Evolutionary conservation across 1,284 basidiomycete species (phyloP).

Genomic region (Ceratobasidium papillatum): DNA sequence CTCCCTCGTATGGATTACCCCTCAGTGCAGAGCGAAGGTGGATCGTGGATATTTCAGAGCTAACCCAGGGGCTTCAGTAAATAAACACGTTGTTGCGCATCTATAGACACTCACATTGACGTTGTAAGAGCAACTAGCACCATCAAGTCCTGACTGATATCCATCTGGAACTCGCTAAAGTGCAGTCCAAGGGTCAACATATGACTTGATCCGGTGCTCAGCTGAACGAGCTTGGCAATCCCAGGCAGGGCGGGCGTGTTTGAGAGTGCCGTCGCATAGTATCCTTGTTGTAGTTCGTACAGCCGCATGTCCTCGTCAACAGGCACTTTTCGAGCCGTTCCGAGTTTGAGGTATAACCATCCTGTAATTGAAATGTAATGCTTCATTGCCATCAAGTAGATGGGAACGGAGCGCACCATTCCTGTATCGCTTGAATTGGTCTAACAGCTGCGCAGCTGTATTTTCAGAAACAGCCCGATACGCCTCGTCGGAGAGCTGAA

Average conservation of each 20-base stretch:
- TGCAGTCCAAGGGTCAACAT: slow-evolving; percentile 7
- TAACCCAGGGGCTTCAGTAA: background rate
- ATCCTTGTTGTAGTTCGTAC: slow-evolving; percentile 29
- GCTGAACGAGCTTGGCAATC: slow-evolving; percentile 8
- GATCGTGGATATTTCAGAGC: slow-evolving; percentile 13
- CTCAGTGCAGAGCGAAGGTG: background rate
- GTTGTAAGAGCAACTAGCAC: slow-evolving; percentile 10
- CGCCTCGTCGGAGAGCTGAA: background rate
- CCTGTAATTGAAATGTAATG: slow-evolving; percentile 1
- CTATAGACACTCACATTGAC: slow-evolving; percentile 2
- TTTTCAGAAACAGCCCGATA: background rate
- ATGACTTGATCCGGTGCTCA: background rate
- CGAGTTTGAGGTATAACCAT: slow-evolving; percentile 33
- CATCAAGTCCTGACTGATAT: slow-evolving; percentile 23
- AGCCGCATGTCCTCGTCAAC: slow-evolving; percentile 20
- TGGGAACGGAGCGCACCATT: background rate
- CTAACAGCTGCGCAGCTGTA: background rate
- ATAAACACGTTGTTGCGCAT: background rate
- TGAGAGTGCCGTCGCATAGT: slow-evolving; percentile 25
- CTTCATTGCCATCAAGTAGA: background rate
- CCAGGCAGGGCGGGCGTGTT: slow-evolving; percentile 6
- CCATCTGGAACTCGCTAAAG: slow-evolving; percentile 38
- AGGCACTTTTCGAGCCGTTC: background rate
- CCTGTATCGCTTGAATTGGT: slow-evolving; percentile 19
- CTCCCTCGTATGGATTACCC: background rate